phyloP scores from a whole-genome alignment of 257 asterid genomes.

The Solanum corneliomulleri region DNA sequence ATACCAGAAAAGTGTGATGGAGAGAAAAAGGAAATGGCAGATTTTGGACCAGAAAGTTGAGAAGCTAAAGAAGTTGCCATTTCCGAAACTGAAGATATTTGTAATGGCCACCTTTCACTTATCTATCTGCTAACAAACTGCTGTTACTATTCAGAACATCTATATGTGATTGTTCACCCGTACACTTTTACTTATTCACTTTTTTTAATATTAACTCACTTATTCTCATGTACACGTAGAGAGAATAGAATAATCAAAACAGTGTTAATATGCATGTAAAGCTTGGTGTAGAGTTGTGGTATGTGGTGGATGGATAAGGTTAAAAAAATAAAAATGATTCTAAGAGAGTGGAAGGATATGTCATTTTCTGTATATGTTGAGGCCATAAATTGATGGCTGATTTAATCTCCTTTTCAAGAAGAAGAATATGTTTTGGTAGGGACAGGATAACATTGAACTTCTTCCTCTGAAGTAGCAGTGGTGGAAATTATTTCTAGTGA shows the following conservation, averaged over 20 bases:
- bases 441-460: background rate
- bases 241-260: background rate
- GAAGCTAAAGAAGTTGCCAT: slow-evolving; percentile 23
- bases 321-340: background rate
- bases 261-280: background rate
- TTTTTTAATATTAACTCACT: background rate
- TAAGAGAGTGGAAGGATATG: background rate
- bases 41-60: slow-evolving; percentile 9
- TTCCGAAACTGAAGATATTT: slow-evolving; percentile 16
- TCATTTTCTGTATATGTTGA: background rate
- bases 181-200: too few species aligned
- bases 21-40: background rate
- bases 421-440: background rate
- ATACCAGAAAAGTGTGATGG: slow-evolving; percentile 51
- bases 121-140: background rate
- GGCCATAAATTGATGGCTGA: background rate
- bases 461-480: background rate
- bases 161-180: background rate
- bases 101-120: background rate
- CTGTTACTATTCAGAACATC: background rate
- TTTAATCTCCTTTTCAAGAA: background rate
- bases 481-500: background rate
- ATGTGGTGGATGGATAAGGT: background rate
- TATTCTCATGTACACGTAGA: background rate
- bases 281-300: background rate